These are phyloP conservation scores for Iberis amara DNA, from an alignment of 441 rosid species.

Conservation along the genomic window DNA sequence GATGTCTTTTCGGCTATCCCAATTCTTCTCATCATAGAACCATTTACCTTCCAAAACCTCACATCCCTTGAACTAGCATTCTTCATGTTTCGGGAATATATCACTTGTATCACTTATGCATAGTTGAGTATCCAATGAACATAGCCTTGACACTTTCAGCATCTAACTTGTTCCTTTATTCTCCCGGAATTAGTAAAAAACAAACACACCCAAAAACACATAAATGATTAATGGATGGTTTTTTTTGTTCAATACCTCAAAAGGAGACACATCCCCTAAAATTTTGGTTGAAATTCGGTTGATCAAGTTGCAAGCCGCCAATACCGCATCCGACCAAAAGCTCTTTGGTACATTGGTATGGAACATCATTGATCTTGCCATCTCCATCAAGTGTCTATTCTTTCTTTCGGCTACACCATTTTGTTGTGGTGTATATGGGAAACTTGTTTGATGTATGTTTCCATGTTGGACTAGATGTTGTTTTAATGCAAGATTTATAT, in stretches of 20 bases:
- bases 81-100: too few species aligned
- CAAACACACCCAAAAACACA: neutral
- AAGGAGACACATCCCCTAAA: neutral
- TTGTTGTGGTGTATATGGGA: neutral
- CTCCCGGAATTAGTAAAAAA: neutral
- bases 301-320: neutral
- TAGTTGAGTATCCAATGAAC: neutral
- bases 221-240: neutral
- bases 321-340: neutral
- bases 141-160: neutral
- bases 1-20: too few species aligned
- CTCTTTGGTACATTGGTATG: neutral
- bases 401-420: neutral
- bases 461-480: neutral
- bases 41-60: too few species aligned
- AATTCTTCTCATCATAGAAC: too few species aligned
- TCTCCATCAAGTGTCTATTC: neutral
- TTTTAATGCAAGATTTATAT: neutral
- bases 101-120: neutral
- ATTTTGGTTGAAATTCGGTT: neutral
- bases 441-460: neutral
- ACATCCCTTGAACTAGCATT: too few species aligned
- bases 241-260: neutral
- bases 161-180: neutral
- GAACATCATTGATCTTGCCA: neutral